These are phyloP conservation scores for Vigna mungo DNA, from an alignment of 306 rosid species.

Conservation along the genomic window DNA sequence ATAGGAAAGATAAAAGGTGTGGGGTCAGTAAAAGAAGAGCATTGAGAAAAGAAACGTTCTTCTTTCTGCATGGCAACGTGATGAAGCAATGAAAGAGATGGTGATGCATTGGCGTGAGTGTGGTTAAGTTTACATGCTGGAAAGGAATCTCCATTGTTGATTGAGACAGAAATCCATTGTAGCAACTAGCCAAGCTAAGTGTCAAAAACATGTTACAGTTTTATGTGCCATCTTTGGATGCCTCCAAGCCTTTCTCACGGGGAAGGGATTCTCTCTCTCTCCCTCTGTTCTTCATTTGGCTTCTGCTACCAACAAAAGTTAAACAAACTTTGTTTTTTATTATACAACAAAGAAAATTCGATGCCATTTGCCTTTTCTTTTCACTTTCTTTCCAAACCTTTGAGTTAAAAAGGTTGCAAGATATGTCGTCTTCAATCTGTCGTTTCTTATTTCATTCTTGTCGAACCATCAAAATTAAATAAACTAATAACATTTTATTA, in stretches of 20 bases:
- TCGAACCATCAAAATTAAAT: slow-evolving; percentile 1
- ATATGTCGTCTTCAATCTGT: slow-evolving; percentile 31
- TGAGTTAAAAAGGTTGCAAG: slow-evolving; percentile 19
- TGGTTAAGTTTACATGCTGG: slow-evolving; percentile 36
- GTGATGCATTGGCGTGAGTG: slow-evolving; percentile 34
- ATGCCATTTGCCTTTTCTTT: slow-evolving; percentile 33
- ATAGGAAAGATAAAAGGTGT: slow-evolving; percentile 20
- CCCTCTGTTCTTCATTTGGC: slow-evolving; percentile 22
- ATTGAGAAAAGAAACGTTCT: slow-evolving; percentile 40
- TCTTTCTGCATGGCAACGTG: slow-evolving; percentile 45
- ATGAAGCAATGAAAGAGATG: slow-evolving; percentile 35
- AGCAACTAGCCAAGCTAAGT: slow-evolving; percentile 46
- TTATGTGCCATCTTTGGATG: slow-evolving; percentile 51
- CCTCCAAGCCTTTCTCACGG: slow-evolving; percentile 63
- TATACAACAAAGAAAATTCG: neutral
- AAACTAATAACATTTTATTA: neutral
- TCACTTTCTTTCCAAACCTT: slow-evolving; percentile 29
- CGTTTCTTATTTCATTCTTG: slow-evolving; percentile 17
- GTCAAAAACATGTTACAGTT: slow-evolving; percentile 49
- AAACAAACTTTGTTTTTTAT: neutral
- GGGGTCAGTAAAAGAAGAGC: slow-evolving; percentile 42
- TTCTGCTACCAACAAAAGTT: slow-evolving; percentile 26
- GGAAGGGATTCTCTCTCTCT: slow-evolving; percentile 45
- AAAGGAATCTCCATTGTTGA: slow-evolving; percentile 56
- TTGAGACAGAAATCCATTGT: slow-evolving; percentile 49